Percentiles rank a stretch among this genome's conserved stretches.
phyloP scores from a whole-genome alignment of 2,329 filamentous ascomycete species.

The Fusarium albidum region DNA sequence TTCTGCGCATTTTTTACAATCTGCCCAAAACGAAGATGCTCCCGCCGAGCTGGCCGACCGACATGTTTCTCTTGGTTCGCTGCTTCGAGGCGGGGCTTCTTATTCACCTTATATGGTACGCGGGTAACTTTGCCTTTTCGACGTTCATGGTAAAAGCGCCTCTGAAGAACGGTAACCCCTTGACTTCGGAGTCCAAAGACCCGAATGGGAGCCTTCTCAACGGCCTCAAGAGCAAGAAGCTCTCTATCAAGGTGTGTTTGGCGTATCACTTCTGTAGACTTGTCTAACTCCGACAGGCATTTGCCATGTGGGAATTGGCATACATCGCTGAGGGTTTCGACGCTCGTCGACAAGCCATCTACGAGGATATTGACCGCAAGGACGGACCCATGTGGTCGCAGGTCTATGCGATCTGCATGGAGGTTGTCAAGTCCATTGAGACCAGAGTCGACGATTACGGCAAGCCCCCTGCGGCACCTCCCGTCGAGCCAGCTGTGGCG shows the following conservation, averaged over 20 bases:
- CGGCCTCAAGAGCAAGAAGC: slow-evolving; percentile 84
- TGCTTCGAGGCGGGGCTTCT: slow-evolving; percentile 70
- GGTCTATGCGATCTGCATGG: slow-evolving; percentile 73
- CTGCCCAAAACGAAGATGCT: slow-evolving; percentile 76
- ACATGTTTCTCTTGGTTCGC: slow-evolving; percentile 62
- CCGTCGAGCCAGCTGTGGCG: slow-evolving; percentile 41
- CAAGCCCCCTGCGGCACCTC: slow-evolving; percentile 50
- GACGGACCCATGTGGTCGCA: slow-evolving; percentile 85
- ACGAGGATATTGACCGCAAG: slow-evolving; percentile 84
- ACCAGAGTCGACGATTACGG: slow-evolving; percentile 70
- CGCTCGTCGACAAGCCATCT: slow-evolving; percentile 81
- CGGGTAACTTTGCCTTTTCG: slow-evolving; percentile 80
- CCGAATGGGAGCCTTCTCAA: slow-evolving; percentile 89
- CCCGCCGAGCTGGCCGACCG: slow-evolving; percentile 65
- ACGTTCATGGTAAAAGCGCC: slow-evolving; percentile 83
- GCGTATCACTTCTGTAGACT: background rate
- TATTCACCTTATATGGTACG: slow-evolving; percentile 77
- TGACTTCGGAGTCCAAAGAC: slow-evolving; percentile 87
- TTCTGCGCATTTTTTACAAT: slow-evolving; percentile 78
- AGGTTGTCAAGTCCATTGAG: slow-evolving; percentile 72
- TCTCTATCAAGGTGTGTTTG: slow-evolving; percentile 70
- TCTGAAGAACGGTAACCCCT: slow-evolving; percentile 82
- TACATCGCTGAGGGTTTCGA: slow-evolving; percentile 80
- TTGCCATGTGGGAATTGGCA: slow-evolving; percentile 91
- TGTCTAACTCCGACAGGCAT: slow-evolving; percentile 61